Conservation (phyloP, 108 stramenopile genomes). For the Cyclostephanos tholiformis region DNA sequence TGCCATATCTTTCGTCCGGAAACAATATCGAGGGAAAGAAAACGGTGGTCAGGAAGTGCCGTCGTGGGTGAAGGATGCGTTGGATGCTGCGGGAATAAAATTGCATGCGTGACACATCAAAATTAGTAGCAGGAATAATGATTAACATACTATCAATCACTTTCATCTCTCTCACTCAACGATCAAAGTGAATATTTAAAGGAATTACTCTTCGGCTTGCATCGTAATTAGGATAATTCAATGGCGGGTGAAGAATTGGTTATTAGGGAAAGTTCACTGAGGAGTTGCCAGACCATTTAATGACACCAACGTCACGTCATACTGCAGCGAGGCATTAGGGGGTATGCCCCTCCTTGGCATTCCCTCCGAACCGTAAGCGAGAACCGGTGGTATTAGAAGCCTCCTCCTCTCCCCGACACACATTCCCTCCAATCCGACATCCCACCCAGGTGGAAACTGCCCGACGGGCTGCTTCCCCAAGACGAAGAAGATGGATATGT, state of each 20-base stretch:
- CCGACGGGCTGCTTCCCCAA: slow-evolving; percentile 89
- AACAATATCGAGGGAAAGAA: slow-evolving; percentile 65
- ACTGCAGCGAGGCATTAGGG: slow-evolving; percentile 81
- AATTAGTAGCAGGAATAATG: neutral
- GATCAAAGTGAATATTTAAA: too few species aligned
- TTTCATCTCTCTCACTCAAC: too few species aligned
- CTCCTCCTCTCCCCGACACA: slow-evolving; percentile 79
- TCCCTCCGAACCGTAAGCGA: slow-evolving; percentile 78
- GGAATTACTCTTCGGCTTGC: too few species aligned
- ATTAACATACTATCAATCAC: too few species aligned
- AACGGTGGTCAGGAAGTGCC: slow-evolving; percentile 68
- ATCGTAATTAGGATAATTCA: too few species aligned
- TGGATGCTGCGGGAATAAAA: slow-evolving; percentile 70
- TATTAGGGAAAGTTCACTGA: slow-evolving; percentile 43
- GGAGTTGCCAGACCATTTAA: slow-evolving; percentile 84
- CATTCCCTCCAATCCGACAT: slow-evolving; percentile 73
- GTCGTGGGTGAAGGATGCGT: slow-evolving; percentile 86
- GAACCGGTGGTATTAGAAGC: slow-evolving; percentile 76
- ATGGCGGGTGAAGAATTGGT: too few species aligned
- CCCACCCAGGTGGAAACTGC: slow-evolving; percentile 89
- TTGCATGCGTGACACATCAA: slow-evolving; percentile 4
- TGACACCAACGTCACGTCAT: slow-evolving; percentile 81
- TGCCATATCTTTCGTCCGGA: slow-evolving; percentile 67
- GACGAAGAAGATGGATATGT: slow-evolving; percentile 81
- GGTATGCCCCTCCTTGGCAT: slow-evolving; percentile 81